These are phyloP conservation scores for Microdochium trichocladiopsis DNA, from an alignment of 2,329 filamentous ascomycete genomes.

Conservation along the genomic window DNA sequence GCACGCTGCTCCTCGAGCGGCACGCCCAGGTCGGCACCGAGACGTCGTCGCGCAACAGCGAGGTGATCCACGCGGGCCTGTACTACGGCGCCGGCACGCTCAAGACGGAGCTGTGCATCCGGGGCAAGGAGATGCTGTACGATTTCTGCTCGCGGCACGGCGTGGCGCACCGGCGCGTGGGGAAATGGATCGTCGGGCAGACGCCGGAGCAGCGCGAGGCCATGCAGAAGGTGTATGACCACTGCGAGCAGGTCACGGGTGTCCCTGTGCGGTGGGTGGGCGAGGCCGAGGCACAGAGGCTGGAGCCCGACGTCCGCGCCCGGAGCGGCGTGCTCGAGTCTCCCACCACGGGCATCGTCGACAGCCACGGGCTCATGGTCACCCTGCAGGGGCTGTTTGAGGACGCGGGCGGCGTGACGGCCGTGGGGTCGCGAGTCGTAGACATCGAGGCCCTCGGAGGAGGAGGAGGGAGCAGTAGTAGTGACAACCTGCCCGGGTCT, in stretches of 20 bases:
- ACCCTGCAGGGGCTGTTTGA: slow-evolving; percentile 72
- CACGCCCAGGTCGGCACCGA: slow-evolving; percentile 73
- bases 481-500: slow-evolving; percentile 32
- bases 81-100: slow-evolving; percentile 75
- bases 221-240: slow-evolving; percentile 41
- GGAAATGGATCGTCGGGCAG: slow-evolving; percentile 96
- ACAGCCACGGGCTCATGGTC: slow-evolving; percentile 80
- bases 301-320: slow-evolving; percentile 73
- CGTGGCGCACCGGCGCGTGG: slow-evolving; percentile 67
- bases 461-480: slow-evolving; percentile 2
- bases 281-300: slow-evolving; percentile 48
- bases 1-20: slow-evolving; percentile 74
- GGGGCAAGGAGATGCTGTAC: slow-evolving; percentile 73
- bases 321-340: slow-evolving; percentile 72
- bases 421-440: slow-evolving; percentile 61
- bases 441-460: slow-evolving; percentile 42
- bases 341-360: slow-evolving; percentile 81
- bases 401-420: slow-evolving; percentile 66
- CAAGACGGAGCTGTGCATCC: slow-evolving; percentile 78
- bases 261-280: slow-evolving; percentile 70
- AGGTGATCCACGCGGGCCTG: slow-evolving; percentile 93
- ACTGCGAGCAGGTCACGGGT: slow-evolving; percentile 22
- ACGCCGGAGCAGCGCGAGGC: slow-evolving; percentile 61
- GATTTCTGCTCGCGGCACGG: slow-evolving; percentile 59
- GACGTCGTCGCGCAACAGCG: slow-evolving; percentile 84